phyloP scores from a whole-genome alignment of 441 rosid genomes.

The Omphalea diandra region DNA sequence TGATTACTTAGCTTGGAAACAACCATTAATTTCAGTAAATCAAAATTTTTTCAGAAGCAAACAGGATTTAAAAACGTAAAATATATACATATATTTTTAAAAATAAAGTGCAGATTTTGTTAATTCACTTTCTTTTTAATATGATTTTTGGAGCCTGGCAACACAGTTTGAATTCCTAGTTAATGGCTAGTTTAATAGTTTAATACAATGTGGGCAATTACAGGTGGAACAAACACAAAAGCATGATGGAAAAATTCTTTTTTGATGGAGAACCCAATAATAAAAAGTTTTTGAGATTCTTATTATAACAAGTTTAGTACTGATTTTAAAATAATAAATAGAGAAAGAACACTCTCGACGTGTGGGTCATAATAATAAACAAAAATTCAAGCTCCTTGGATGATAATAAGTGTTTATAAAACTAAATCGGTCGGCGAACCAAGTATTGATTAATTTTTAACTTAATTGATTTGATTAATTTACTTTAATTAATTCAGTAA shows the following conservation, averaged over 20 bases:
- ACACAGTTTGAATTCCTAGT: too few relatives aligned
- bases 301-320: not conserved
- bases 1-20: too few relatives aligned
- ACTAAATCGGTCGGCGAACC: too few relatives aligned
- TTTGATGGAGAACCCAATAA: not conserved
- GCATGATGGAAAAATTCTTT: not conserved
- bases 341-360: not conserved
- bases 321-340: not conserved
- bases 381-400: not conserved
- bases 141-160: not conserved
- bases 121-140: not conserved
- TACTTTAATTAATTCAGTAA: too few relatives aligned
- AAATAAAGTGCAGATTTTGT: too few relatives aligned
- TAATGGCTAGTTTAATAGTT: not conserved
- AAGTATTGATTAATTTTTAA: too few relatives aligned
- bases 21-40: too few relatives aligned
- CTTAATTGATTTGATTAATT: too few relatives aligned
- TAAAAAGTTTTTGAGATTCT: not conserved
- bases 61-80: too few relatives aligned
- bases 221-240: not conserved
- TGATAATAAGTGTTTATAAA: too few relatives aligned
- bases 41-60: too few relatives aligned
- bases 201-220: not conserved
- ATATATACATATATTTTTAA: too few relatives aligned
- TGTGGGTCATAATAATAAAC: not conserved